A percentile compares a stretch with the other conserved stretches of the same genome.
These are phyloP conservation scores for Dioscorea alata DNA, from an alignment of 106 monocot species.

Conservation along the genomic window DNA sequence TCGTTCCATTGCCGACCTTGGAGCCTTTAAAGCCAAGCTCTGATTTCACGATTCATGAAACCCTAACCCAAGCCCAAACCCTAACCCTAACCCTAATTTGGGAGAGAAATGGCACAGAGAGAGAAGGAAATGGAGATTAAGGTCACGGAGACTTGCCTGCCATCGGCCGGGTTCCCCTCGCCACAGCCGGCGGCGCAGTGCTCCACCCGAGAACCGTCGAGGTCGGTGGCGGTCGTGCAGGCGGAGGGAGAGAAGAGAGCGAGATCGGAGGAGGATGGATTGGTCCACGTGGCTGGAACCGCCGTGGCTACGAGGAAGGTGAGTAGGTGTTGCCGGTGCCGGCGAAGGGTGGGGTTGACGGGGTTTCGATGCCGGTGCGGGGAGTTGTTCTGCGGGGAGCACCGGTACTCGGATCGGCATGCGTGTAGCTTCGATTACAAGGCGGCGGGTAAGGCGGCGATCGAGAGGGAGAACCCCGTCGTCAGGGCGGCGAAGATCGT, in stretches of 20 bases:
- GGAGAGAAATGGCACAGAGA: neutral
- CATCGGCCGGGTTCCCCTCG: slow-evolving; percentile 3
- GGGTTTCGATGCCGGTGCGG: slow-evolving; percentile 96
- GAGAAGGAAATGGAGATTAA: neutral
- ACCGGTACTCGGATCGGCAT: slow-evolving; percentile 89
- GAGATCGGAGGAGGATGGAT: neutral
- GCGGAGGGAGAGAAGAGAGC: neutral
- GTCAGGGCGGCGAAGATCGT: slow-evolving; percentile 80
- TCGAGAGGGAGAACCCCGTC: slow-evolving; percentile 69
- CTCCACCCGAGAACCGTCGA: neutral
- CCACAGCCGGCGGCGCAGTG: slow-evolving; percentile 14
- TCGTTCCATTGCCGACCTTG: neutral
- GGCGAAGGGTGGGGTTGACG: slow-evolving; percentile 69
- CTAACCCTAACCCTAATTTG: neutral
- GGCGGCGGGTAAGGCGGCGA: slow-evolving; percentile 54
- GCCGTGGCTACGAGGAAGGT: slow-evolving; percentile 11
- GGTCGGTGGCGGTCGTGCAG: no score
- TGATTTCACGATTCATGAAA: neutral
- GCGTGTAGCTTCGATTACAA: slow-evolving; percentile 84
- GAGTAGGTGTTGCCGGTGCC: slow-evolving; percentile 64
- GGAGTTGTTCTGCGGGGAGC: slow-evolving; percentile 69
- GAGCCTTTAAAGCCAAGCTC: neutral
- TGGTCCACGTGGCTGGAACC: neutral
- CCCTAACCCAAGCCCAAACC: neutral
- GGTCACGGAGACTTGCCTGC: neutral